Percentiles rank a stretch among this genome's conserved stretches.
These are phyloP conservation scores for Colletotrichum sojae DNA, from an alignment of 2,329 filamentous ascomycete species.

Conservation along the genomic window DNA sequence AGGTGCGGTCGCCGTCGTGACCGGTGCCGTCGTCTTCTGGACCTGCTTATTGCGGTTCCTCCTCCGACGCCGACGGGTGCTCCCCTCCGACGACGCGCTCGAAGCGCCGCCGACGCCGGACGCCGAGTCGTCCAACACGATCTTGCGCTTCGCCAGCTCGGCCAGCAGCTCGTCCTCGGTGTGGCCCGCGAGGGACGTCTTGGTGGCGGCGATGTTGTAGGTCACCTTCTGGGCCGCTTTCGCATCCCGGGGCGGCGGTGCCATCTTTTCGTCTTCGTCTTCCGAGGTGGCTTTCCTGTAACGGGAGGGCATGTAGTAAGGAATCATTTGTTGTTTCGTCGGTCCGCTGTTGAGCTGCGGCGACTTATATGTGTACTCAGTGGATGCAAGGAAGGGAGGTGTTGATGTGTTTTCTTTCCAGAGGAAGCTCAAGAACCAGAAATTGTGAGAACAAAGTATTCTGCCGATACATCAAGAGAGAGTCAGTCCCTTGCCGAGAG, in stretches of 20 bases:
- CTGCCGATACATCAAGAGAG: neutral
- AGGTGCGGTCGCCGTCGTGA: neutral
- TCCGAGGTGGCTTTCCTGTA: conserved; percentile 4
- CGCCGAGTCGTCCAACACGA: conserved; percentile 38
- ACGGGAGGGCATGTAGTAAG: conserved; percentile 8
- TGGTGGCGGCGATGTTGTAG: neutral
- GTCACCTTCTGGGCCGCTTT: neutral
- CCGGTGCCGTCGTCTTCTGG: neutral
- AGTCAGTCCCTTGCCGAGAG: too few species aligned
- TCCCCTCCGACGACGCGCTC: conserved; percentile 15
- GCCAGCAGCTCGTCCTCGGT: conserved; percentile 41
- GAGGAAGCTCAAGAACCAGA: too few species aligned
- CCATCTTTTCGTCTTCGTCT: neutral
- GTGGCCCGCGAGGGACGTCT: neutral
- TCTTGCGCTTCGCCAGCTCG: conserved; percentile 33
- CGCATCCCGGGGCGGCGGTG: neutral
- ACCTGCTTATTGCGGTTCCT: conserved; percentile 30
- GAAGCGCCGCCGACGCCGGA: conserved; percentile 36
- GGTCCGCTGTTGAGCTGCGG: neutral
- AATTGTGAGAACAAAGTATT: too few species aligned
- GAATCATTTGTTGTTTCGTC: conserved; percentile 4
- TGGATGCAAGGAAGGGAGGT: neutral
- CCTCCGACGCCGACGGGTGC: conserved; percentile 26
- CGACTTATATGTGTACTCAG: neutral
- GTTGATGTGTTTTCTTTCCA: too few species aligned